Evolutionary conservation across 2,329 filamentous ascomycete genomes (phyloP).

Genomic region (Arthroderma sp.): DNA sequence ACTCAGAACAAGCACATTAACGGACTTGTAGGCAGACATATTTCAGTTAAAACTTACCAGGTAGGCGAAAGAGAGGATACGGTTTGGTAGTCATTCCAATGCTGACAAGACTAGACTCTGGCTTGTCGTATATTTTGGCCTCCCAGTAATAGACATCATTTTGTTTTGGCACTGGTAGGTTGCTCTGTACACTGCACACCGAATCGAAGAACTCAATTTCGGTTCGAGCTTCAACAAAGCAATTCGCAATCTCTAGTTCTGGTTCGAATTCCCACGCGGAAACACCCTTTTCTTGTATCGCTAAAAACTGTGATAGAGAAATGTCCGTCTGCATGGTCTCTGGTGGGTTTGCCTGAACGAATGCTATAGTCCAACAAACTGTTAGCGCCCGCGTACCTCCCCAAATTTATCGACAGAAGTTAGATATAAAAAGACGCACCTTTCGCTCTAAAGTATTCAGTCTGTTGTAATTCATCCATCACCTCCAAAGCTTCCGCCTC

Average conservation of each 20-base stretch:
- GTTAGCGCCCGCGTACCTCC: conserved; percentile 7
- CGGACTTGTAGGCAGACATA: not conserved
- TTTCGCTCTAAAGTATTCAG: conserved; percentile 89
- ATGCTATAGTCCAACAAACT: conserved; percentile 45
- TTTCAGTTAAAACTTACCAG: conserved; percentile 48
- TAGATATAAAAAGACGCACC: conserved; percentile 41
- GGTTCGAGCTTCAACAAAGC: conserved; percentile 89
- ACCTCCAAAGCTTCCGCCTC: conserved; percentile 88
- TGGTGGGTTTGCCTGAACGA: conserved; percentile 83
- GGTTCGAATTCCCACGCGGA: conserved; percentile 99
- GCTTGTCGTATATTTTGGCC: conserved; percentile 95
- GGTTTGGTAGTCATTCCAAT: conserved; percentile 95
- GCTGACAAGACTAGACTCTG: conserved; percentile 71
- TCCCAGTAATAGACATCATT: conserved; percentile 99
- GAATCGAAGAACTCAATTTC: conserved; percentile 99
- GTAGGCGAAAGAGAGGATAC: conserved; percentile 85
- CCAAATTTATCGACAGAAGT: not conserved
- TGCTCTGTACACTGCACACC: conserved; percentile 93
- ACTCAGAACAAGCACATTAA: no score
- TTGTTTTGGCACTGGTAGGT: conserved; percentile 91
- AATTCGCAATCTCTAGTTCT: conserved; percentile 97
- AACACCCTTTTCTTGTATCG: conserved; percentile 98
- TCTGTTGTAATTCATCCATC: conserved; percentile 86
- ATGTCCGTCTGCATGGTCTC: conserved; percentile 95
- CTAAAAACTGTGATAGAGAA: conserved; percentile 89